A percentile compares a stretch with the other conserved stretches of the same genome.
Conservation (phyloP, 768 basidiomycete species). For the Ramaria rubella region DNA sequence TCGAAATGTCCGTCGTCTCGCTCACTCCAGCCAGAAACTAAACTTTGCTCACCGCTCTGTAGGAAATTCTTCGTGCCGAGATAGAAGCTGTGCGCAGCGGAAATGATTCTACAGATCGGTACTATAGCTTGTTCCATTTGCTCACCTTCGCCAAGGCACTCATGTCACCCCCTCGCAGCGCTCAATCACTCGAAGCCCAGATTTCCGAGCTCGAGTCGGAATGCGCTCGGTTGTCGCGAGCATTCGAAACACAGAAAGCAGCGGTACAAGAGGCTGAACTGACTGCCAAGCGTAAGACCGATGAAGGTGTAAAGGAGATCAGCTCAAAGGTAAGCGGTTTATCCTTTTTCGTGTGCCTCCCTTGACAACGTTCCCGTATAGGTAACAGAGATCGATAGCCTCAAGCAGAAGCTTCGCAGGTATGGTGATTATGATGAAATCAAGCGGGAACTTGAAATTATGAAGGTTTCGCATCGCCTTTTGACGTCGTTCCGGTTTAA, state of each 20-base stretch:
- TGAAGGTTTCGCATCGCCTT: constrained; percentile 60
- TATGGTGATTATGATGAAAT: constrained; percentile 92
- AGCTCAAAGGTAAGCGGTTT: constrained; percentile 43
- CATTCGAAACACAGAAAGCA: constrained; percentile 56
- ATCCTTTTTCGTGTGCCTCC: background rate
- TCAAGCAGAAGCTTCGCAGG: constrained; percentile 62
- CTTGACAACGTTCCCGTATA: constrained; percentile 21
- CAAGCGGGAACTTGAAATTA: constrained; percentile 95
- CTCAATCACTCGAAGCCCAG: constrained; percentile 65
- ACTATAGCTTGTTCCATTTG: background rate
- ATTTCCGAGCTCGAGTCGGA: constrained; percentile 74
- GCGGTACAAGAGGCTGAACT: constrained; percentile 42
- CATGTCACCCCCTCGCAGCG: constrained; percentile 33
- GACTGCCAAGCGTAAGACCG: constrained; percentile 43
- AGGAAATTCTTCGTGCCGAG: constrained; percentile 95
- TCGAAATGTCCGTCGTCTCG: constrained; percentile 60
- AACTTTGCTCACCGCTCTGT: constrained; percentile 2
- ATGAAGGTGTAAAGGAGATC: constrained; percentile 56
- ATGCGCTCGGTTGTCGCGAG: constrained; percentile 57
- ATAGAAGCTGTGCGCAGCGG: constrained; percentile 87
- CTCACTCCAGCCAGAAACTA: background rate
- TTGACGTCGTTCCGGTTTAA: background rate
- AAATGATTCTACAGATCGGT: constrained; percentile 65
- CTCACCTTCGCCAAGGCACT: background rate
- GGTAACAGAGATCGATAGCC: constrained; percentile 58